A percentile compares a stretch with the other conserved stretches of the same genome.
These are phyloP conservation scores for Plenodomus tracheiphilus DNA, from an alignment of 2,329 filamentous ascomycete species.

Conservation along the genomic window DNA sequence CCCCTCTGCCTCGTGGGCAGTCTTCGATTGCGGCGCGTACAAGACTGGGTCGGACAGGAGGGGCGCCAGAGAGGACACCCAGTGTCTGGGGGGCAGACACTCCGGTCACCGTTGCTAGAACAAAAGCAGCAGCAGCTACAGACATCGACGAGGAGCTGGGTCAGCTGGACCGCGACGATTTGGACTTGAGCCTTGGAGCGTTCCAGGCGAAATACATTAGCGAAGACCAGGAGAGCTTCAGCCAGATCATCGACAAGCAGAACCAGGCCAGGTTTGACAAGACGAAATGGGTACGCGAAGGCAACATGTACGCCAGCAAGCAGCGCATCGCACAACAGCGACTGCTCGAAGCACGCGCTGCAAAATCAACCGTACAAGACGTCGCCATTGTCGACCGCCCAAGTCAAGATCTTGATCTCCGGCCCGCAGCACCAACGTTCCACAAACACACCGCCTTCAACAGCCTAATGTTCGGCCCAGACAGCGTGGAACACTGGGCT, in stretches of 20 bases:
- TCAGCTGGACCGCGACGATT: constrained; percentile 62
- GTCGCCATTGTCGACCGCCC: constrained; percentile 58
- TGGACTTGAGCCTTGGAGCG: constrained; percentile 76
- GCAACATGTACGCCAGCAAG: constrained; percentile 76
- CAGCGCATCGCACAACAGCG: constrained; percentile 69
- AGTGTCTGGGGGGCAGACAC: constrained; percentile 70
- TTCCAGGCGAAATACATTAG: constrained; percentile 96
- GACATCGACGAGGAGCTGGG: constrained; percentile 37
- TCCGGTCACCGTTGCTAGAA: constrained; percentile 61
- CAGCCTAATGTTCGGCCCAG: constrained; percentile 80
- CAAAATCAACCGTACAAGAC: constrained; percentile 19
- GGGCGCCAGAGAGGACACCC: constrained; percentile 59
- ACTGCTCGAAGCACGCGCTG: constrained; percentile 67
- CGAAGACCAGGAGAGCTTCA: constrained; percentile 97
- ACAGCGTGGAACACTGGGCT: constrained; percentile 60
- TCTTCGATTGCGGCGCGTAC: constrained; percentile 38
- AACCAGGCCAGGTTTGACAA: constrained; percentile 84
- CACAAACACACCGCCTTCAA: constrained; percentile 79
- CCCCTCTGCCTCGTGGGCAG: constrained; percentile 63
- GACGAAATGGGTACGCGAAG: constrained; percentile 85
- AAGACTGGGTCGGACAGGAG: constrained; percentile 18
- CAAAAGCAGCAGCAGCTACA: constrained; percentile 44
- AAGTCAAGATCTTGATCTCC: constrained; percentile 64
- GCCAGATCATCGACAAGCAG: constrained; percentile 85
- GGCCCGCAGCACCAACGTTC: constrained; percentile 73